Conservation (phyloP, 2,329 filamentous ascomycete genomes). For the Colletotrichum chrysophilum region DNA sequence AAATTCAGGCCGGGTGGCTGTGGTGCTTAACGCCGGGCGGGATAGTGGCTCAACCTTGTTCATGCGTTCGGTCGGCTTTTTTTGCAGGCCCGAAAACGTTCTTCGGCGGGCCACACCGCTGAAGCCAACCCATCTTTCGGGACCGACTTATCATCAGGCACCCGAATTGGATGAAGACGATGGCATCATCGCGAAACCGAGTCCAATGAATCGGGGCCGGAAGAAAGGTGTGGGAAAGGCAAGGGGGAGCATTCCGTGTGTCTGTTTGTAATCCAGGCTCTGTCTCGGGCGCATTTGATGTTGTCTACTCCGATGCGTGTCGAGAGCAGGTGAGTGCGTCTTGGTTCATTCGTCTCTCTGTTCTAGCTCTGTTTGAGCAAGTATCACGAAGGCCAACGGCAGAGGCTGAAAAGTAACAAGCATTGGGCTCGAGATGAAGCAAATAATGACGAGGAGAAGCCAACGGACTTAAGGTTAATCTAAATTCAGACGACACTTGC, state of each 20-base stretch:
- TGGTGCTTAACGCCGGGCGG: neutral
- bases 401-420: neutral
- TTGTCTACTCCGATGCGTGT: neutral
- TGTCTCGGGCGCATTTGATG: neutral
- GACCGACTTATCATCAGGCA: neutral
- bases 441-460: neutral
- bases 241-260: neutral
- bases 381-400: neutral
- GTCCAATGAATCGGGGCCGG: neutral
- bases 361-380: neutral
- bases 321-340: neutral
- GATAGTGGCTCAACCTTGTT: neutral
- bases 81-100: neutral
- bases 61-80: neutral
- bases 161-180: neutral
- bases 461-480: neutral
- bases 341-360: neutral
- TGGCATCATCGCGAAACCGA: neutral
- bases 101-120: neutral
- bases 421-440: neutral
- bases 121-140: neutral
- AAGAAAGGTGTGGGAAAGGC: neutral
- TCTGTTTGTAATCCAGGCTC: neutral
- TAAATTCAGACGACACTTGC: neutral
- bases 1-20: neutral